phyloP scores from a whole-genome alignment of 805 yeast species.

The Metschnikowia arizonensis region DNA sequence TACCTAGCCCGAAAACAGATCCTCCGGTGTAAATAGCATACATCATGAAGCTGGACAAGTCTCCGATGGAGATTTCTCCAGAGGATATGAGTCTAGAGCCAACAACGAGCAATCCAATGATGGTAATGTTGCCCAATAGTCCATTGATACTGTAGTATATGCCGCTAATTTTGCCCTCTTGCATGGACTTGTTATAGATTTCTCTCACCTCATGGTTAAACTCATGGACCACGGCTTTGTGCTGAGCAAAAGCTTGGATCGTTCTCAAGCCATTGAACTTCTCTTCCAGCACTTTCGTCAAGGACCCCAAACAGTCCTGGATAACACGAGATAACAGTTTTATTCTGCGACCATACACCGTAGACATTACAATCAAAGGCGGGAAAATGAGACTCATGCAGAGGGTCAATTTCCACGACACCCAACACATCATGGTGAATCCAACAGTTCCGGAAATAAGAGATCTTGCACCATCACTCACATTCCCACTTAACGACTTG shows the following conservation, averaged over 20 bases:
- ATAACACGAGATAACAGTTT: constrained; percentile 68
- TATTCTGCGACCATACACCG: constrained; percentile 76
- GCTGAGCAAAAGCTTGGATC: constrained; percentile 88
- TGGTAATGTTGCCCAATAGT: constrained; percentile 74
- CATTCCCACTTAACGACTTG: constrained; percentile 78
- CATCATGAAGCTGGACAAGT: constrained; percentile 88
- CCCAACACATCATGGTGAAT: constrained; percentile 84
- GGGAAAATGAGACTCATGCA: constrained; percentile 81
- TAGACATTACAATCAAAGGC: constrained; percentile 73
- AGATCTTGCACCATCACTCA: constrained; percentile 89
- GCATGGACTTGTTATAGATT: constrained; percentile 63
- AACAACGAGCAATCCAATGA: constrained; percentile 69
- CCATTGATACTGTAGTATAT: constrained; percentile 75
- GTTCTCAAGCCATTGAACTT: constrained; percentile 81
- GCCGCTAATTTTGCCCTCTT: constrained; percentile 78
- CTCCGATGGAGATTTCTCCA: constrained; percentile 82
- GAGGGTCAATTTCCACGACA: constrained; percentile 76
- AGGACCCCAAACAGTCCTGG: constrained; percentile 78
- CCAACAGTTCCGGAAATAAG: constrained; percentile 81
- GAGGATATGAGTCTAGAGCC: constrained; percentile 79
- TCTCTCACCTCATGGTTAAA: constrained; percentile 68
- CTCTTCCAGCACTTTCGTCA: constrained; percentile 90
- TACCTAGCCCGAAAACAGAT: constrained; percentile 87
- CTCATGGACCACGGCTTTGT: constrained; percentile 66
- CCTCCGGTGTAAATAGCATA: constrained; percentile 91